Percentiles rank a stretch among this genome's conserved stretches.
These are phyloP conservation scores for Craspedostauros australis DNA, from an alignment of 108 stramenopile genomes.

Conservation along the genomic window DNA sequence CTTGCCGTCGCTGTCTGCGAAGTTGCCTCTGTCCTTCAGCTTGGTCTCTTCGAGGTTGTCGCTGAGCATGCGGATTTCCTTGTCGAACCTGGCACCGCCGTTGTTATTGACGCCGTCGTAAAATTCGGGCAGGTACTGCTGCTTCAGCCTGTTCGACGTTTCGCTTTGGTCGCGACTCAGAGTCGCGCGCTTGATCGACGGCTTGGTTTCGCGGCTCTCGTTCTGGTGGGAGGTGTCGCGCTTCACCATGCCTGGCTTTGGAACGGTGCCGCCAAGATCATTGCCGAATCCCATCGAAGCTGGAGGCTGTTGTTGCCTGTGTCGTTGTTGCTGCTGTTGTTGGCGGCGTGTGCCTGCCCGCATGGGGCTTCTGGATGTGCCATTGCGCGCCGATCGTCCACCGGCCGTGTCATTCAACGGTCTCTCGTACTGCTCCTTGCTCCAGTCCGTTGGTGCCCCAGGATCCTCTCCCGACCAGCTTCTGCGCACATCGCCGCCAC, in stretches of 20 bases:
- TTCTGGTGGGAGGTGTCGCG: conserved; percentile 79
- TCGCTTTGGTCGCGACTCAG: conserved; percentile 66
- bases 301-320: neutral
- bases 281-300: too few species aligned
- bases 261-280: conserved; percentile 5
- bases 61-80: conserved; percentile 53
- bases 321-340: neutral
- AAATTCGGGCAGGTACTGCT: conserved; percentile 36
- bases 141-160: conserved; percentile 63
- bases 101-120: too few species aligned
- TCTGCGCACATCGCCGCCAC: conserved; percentile 1
- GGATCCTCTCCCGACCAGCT: conserved; percentile 10
- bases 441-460: neutral
- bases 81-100: conserved; percentile 27
- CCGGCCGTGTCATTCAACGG: too few species aligned
- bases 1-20: neutral
- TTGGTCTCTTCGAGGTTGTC: conserved; percentile 32
- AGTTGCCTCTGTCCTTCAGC: neutral
- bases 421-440: too few species aligned
- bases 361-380: too few species aligned
- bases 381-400: too few species aligned
- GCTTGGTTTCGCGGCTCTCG: conserved; percentile 64
- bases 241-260: conserved; percentile 69
- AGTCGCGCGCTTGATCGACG: conserved; percentile 60
- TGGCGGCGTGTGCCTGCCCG: neutral